These are phyloP conservation scores for Urostyla sp. DNA, from an alignment of 73 alveolate genomes.

Conservation along the genomic window DNA sequence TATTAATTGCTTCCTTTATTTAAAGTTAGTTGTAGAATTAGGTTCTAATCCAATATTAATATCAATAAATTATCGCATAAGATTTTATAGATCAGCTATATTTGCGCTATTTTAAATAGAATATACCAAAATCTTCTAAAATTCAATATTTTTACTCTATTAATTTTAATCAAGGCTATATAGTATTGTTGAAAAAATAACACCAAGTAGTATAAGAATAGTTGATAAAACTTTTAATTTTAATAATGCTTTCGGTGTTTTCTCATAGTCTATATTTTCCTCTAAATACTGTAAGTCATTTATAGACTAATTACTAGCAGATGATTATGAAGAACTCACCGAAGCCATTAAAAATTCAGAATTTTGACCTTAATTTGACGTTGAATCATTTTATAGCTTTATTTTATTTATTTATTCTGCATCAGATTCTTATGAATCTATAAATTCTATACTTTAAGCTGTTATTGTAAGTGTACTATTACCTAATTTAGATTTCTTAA, in stretches of 20 bases:
- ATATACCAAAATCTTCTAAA: slow-evolving; percentile 1
- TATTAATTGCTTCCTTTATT: slow-evolving; percentile 7
- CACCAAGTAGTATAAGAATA: not conserved
- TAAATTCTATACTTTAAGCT: not conserved
- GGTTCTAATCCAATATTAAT: slow-evolving; percentile 11
- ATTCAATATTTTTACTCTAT: not conserved
- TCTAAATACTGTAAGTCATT: slow-evolving; percentile 1
- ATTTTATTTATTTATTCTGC: not conserved
- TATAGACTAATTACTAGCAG: not conserved
- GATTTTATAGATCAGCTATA: not conserved
- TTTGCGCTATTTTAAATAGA: slow-evolving; percentile 1
- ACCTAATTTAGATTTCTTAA: not conserved
- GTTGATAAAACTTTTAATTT: not conserved
- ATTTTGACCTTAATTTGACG: not conserved
- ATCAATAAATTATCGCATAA: slow-evolving; percentile 1
- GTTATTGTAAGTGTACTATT: not conserved
- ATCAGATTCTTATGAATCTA: not conserved
- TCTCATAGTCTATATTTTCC: slow-evolving; percentile 34
- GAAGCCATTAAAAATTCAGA: slow-evolving; percentile 17
- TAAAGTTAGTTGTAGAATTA: not conserved
- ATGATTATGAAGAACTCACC: slow-evolving; percentile 31
- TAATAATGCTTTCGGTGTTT: slow-evolving; percentile 16
- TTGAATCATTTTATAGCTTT: not conserved
- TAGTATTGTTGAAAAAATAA: not conserved
- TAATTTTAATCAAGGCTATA: not conserved